A percentile compares a stretch with the other conserved stretches of the same genome.
Conservation (phyloP, 805 yeast species). For the Cyberlindnera galapagoensis region DNA sequence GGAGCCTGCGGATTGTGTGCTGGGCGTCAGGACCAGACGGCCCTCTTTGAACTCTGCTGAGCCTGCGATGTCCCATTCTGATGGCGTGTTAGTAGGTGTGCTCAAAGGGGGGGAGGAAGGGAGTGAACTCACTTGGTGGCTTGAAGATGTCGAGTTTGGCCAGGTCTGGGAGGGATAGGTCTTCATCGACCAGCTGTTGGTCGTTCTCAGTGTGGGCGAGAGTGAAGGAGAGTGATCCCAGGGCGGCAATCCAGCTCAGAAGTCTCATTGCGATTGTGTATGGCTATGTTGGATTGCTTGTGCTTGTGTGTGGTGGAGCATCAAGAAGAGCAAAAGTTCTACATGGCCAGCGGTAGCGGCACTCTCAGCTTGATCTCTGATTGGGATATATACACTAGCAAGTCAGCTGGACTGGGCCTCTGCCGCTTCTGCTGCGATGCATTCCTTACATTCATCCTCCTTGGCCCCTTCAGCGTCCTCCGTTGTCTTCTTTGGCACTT, state of each 20-base stretch:
- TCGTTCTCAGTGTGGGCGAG: constrained; percentile 21
- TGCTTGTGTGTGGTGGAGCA: neutral
- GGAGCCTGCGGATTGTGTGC: constrained; percentile 33
- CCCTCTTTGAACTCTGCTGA: constrained; percentile 42
- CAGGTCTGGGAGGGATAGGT: constrained; percentile 34
- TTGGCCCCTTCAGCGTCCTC: neutral
- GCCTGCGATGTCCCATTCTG: constrained; percentile 36
- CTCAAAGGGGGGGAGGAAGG: neutral
- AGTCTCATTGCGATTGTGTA: neutral
- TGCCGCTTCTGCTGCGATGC: constrained; percentile 4
- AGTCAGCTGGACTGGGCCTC: too few species aligned
- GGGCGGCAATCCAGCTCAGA: too few species aligned
- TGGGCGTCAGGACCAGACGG: constrained; percentile 46
- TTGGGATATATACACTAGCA: too few species aligned
- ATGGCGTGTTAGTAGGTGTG: constrained; percentile 8
- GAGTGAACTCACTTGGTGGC: constrained; percentile 15
- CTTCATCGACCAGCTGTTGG: constrained; percentile 20
- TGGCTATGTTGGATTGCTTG: neutral
- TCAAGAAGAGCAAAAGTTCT: too few species aligned
- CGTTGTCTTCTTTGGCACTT: too few species aligned
- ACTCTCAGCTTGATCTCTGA: too few species aligned
- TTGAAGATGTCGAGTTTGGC: constrained; percentile 23
- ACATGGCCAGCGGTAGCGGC: too few species aligned
- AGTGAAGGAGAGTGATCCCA: too few species aligned
- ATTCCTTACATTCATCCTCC: constrained; percentile 15